phyloP scores from a whole-genome alignment of 805 yeast species.

The Candida insectalens region DNA sequence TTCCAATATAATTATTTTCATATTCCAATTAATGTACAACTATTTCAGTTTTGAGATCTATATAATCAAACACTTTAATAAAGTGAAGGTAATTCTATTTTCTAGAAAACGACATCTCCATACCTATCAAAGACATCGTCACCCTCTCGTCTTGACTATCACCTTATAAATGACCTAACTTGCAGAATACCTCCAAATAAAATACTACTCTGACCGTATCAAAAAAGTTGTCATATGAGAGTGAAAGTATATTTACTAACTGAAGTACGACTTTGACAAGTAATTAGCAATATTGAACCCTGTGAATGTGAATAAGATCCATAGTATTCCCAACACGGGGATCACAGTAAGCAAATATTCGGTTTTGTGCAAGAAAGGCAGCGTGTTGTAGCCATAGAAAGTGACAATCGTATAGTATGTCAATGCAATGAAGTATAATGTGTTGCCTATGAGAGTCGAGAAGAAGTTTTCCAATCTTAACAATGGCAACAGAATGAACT shows the following conservation, averaged over 20 bases:
- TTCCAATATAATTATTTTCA: no score
- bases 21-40: no score
- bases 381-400: constrained; percentile 79
- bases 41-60: no score
- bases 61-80: no score
- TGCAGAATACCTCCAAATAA: no score
- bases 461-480: constrained; percentile 55
- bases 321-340: constrained; percentile 45
- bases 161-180: no score
- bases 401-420: constrained; percentile 72
- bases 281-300: constrained; percentile 67
- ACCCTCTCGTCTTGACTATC: no score
- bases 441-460: constrained; percentile 67
- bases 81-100: no score
- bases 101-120: no score
- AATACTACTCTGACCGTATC: no score
- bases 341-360: constrained; percentile 57
- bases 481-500: constrained; percentile 67
- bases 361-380: constrained; percentile 57
- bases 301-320: constrained; percentile 47
- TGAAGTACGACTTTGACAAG: constrained; percentile 36
- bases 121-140: no score
- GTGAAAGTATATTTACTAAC: constrained; percentile 6
- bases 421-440: constrained; percentile 64
- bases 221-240: no score